Conservation (phyloP, 805 yeast genomes). For the Saccharomycopsis sp. region DNA sequence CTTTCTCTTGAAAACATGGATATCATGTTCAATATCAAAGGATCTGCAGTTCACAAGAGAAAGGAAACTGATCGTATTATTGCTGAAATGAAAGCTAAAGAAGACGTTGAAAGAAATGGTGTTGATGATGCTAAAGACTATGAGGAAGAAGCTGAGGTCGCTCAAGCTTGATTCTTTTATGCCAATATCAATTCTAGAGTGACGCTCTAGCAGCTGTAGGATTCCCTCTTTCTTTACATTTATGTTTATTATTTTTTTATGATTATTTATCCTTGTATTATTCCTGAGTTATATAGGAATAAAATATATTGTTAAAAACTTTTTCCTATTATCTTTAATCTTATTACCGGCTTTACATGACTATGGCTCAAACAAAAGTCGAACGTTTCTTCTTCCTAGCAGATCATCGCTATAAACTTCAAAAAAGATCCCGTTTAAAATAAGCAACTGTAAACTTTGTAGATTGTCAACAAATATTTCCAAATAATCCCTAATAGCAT, state of each 20-base stretch:
- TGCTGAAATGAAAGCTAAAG: conserved; percentile 8
- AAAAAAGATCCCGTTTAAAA: conserved; percentile 15
- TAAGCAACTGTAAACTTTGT: conserved; percentile 8
- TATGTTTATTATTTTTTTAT: no score
- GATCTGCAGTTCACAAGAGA: conserved; percentile 10
- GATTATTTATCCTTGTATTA: not conserved
- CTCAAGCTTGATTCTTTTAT: not conserved
- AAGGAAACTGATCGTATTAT: conserved; percentile 8
- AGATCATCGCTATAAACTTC: not conserved
- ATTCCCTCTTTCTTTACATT: not conserved
- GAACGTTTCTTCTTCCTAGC: not conserved
- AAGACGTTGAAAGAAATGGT: conserved; percentile 2
- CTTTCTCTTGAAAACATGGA: conserved; percentile 9
- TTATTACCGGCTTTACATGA: no score
- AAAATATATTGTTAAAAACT: no score
- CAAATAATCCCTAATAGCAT: conserved; percentile 9
- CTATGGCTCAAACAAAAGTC: not conserved
- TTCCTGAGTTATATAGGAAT: not conserved
- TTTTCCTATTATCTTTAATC: no score
- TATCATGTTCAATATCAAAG: conserved; percentile 7
- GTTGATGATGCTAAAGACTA: conserved; percentile 4
- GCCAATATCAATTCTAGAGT: no score
- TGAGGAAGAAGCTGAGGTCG: conserved; percentile 1
- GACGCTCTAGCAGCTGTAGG: no score
- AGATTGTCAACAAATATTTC: conserved; percentile 4